phyloP scores from a whole-genome alignment of 169 alveolate species.

The Perkinsus chesapeaki region DNA sequence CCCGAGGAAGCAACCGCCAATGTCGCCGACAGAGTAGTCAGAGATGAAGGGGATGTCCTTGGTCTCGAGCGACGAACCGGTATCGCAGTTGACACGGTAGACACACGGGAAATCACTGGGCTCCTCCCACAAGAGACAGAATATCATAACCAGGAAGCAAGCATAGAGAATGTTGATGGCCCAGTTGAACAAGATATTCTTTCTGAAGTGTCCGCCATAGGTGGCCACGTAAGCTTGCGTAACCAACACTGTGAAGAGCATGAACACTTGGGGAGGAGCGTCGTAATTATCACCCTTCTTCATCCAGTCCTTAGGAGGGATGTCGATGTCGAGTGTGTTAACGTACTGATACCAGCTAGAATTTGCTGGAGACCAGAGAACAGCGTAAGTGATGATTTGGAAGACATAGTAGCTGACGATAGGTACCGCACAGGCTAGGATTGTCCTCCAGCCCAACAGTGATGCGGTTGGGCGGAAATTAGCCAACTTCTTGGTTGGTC shows the following conservation, averaged over 20 bases:
- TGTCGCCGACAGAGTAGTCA: neutral
- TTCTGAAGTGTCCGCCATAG: conserved; percentile 69
- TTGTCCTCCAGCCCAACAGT: neutral
- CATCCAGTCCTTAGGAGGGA: neutral
- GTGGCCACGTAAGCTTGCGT: conserved; percentile 68
- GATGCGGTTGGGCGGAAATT: neutral
- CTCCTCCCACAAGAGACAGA: conserved; percentile 55
- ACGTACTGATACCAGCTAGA: neutral
- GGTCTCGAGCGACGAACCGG: conserved; percentile 46
- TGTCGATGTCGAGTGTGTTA: neutral
- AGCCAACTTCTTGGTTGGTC: conserved; percentile 25
- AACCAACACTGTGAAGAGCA: conserved; percentile 68
- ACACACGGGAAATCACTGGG: conserved; percentile 69
- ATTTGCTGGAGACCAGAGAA: neutral
- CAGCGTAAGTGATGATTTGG: neutral
- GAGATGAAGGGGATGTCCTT: neutral
- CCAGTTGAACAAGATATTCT: conserved; percentile 49
- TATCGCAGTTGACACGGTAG: conserved; percentile 77
- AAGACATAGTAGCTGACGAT: neutral
- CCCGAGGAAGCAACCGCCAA: neutral
- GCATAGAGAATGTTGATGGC: conserved; percentile 38
- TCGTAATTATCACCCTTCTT: conserved; percentile 73
- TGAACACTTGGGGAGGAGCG: conserved; percentile 59
- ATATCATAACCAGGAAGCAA: conserved; percentile 22
- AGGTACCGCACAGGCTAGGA: neutral